These are phyloP conservation scores for Solanum aculeatissimum DNA, from an alignment of 305 asterid species.

Conservation along the genomic window DNA sequence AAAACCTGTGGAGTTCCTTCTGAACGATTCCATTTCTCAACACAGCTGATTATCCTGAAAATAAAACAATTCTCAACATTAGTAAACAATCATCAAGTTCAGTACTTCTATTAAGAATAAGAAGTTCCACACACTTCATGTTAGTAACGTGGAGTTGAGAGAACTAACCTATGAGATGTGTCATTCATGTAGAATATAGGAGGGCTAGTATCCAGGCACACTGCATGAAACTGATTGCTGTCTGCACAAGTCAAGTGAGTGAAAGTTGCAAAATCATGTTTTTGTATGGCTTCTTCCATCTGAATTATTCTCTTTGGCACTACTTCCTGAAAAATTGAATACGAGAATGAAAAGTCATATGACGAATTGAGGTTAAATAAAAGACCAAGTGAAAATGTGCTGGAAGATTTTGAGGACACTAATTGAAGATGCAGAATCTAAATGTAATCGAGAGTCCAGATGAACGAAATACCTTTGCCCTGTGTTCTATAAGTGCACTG, in stretches of 20 bases:
- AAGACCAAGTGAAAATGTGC: not conserved
- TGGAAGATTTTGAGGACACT: not conserved
- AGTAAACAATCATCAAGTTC: not conserved
- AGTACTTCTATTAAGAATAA: not conserved
- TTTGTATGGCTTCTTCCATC: conserved; percentile 86
- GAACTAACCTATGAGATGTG: conserved; percentile 61
- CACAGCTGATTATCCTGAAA: conserved; percentile 78
- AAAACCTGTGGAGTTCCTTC: conserved; percentile 84
- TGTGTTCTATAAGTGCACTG: conserved; percentile 64
- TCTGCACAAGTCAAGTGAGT: conserved; percentile 70
- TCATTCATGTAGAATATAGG: conserved; percentile 97
- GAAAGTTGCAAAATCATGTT: conserved; percentile 68
- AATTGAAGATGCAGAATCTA: not conserved
- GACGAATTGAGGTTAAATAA: not conserved
- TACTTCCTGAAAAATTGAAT: conserved; percentile 45
- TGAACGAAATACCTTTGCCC: conserved; percentile 54
- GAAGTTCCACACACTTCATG: not conserved
- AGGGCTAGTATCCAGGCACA: conserved; percentile 79
- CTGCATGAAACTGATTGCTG: conserved; percentile 97
- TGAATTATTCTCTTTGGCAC: conserved; percentile 67
- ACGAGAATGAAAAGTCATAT: not conserved
- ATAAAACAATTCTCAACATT: not conserved
- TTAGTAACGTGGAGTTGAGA: not conserved
- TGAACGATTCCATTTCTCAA: conserved; percentile 76
- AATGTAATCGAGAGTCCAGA: not conserved